These are phyloP conservation scores for Neoascochyta sp. DNA, from an alignment of 2,329 filamentous ascomycete genomes.

Conservation along the genomic window DNA sequence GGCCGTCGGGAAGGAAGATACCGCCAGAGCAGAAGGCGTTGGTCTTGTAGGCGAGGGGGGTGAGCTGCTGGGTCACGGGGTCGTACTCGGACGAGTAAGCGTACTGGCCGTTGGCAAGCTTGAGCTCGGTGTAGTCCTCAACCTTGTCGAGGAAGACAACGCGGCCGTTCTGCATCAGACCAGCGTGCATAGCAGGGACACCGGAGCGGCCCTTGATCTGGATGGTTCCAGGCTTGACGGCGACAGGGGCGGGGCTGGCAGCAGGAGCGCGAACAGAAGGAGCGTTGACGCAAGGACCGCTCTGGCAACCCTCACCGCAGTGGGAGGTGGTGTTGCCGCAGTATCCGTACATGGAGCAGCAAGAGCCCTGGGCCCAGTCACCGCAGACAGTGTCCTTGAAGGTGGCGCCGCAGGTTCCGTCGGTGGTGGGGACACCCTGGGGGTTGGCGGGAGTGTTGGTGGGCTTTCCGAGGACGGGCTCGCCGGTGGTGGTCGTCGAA, in stretches of 20 bases:
- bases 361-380: slow-evolving; percentile 51
- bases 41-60: slow-evolving; percentile 51
- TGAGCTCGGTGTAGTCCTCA: slow-evolving; percentile 59
- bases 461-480: slow-evolving; percentile 38
- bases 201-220: slow-evolving; percentile 53
- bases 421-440: slow-evolving; percentile 41
- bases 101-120: slow-evolving; percentile 52
- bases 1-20: slow-evolving; percentile 56
- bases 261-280: slow-evolving; percentile 42
- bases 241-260: slow-evolving; percentile 46
- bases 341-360: slow-evolving; percentile 58
- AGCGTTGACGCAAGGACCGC: slow-evolving; percentile 48
- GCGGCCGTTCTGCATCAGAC: slow-evolving; percentile 55
- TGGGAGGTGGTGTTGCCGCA: slow-evolving; percentile 50
- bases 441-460: slow-evolving; percentile 14
- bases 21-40: slow-evolving; percentile 62
- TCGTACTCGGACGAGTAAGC: slow-evolving; percentile 61
- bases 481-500: slow-evolving; percentile 32
- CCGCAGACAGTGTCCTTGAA: slow-evolving; percentile 52
- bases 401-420: slow-evolving; percentile 53
- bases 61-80: slow-evolving; percentile 47
- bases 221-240: slow-evolving; percentile 47
- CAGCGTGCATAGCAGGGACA: slow-evolving; percentile 62
- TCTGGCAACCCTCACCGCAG: slow-evolving; percentile 55
- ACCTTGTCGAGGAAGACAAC: slow-evolving; percentile 62